Conservation (phyloP, 306 rosid genomes). For the Vachellia pachyceras region DNA sequence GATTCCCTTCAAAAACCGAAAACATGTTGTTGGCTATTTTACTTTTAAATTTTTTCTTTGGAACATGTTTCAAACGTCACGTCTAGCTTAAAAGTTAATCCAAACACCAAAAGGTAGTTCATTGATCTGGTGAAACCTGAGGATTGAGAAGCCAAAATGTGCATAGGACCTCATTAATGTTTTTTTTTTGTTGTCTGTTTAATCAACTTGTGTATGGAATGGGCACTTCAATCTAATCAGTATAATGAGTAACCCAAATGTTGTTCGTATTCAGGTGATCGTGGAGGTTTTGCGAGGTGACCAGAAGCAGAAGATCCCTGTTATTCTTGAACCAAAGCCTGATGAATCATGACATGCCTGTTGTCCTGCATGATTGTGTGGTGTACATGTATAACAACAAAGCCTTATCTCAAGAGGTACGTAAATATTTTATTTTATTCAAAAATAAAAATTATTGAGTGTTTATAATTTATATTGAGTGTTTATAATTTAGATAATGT, state of each 20-base stretch:
- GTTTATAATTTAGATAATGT: background rate
- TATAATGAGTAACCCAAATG: background rate
- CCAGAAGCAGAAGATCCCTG: background rate
- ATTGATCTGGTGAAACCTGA: background rate
- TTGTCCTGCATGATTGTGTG: background rate
- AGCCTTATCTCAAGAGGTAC: background rate
- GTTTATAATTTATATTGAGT: too few species aligned
- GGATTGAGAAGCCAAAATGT: background rate
- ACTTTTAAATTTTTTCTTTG: background rate
- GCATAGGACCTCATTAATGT: background rate
- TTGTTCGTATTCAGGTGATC: background rate
- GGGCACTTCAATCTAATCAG: too few species aligned
- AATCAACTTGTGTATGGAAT: background rate
- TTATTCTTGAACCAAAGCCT: slow-evolving; percentile 4
- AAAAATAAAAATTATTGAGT: background rate
- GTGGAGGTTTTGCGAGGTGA: background rate
- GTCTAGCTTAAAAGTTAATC: background rate
- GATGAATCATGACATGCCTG: slow-evolving; percentile 2
- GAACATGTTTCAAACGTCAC: background rate
- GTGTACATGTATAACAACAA: background rate
- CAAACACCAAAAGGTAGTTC: background rate
- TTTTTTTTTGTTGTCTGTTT: background rate
- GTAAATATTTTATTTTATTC: background rate
- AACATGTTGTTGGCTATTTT: too few species aligned
- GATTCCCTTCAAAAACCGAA: too few species aligned